phyloP scores from a whole-genome alignment of 495 filamentous ascomycete genomes.

The Lasiosphaeria ovina region DNA sequence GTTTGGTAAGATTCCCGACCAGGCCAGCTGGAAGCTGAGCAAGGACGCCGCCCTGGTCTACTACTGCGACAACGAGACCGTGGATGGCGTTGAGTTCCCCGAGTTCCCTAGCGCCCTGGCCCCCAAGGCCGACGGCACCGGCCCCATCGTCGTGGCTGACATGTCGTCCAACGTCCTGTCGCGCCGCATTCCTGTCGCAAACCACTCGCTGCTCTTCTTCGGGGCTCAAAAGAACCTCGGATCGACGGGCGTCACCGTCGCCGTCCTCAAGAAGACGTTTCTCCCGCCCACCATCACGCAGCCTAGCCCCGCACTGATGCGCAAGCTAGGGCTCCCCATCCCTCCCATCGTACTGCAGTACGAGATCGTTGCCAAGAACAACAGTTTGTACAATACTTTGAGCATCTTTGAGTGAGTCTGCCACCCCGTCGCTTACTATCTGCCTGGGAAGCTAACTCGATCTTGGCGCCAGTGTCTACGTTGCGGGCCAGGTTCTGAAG shows the following conservation, averaged over 20 bases:
- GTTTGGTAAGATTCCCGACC: slow-evolving; percentile 78
- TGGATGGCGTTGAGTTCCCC: slow-evolving; percentile 94
- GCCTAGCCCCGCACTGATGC: slow-evolving; percentile 61
- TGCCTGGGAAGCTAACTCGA: slow-evolving; percentile 8
- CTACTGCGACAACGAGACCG: slow-evolving; percentile 92
- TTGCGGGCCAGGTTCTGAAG: slow-evolving; percentile 80
- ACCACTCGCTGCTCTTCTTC: slow-evolving; percentile 73
- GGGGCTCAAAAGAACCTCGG: slow-evolving; percentile 92
- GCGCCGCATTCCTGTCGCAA: slow-evolving; percentile 62
- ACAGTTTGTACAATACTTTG: slow-evolving; percentile 90
- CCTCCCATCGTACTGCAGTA: slow-evolving; percentile 79
- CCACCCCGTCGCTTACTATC: neutral
- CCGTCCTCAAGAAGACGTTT: slow-evolving; percentile 73
- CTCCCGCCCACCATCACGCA: slow-evolving; percentile 60
- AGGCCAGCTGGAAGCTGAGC: slow-evolving; percentile 74
- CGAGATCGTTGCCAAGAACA: slow-evolving; percentile 77
- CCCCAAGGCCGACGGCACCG: slow-evolving; percentile 52
- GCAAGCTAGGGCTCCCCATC: slow-evolving; percentile 73
- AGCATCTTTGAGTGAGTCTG: slow-evolving; percentile 75
- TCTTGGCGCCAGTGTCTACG: slow-evolving; percentile 59
- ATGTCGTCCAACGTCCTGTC: slow-evolving; percentile 81
- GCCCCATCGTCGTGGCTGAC: slow-evolving; percentile 74
- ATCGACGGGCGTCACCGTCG: slow-evolving; percentile 78
- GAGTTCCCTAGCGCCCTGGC: slow-evolving; percentile 65
- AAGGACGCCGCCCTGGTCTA: slow-evolving; percentile 77